phyloP scores from a whole-genome alignment of 1,284 basidiomycete genomes.

The Volvariella surrecta region DNA sequence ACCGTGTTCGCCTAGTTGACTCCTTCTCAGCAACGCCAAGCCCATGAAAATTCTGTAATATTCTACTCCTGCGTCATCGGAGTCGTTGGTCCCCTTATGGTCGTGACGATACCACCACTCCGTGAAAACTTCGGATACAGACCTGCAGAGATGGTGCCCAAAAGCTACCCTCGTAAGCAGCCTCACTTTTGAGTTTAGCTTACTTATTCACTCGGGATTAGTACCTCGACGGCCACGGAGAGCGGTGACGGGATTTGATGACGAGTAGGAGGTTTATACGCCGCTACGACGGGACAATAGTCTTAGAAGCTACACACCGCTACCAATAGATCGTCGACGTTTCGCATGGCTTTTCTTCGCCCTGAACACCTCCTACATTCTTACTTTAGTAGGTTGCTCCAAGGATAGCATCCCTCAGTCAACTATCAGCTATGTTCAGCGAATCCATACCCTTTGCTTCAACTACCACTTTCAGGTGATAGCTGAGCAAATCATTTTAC shows the following conservation, averaged over 20 bases:
- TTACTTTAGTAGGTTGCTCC: too few species aligned
- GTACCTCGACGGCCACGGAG: slow-evolving; percentile 42
- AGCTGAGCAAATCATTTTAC: too few species aligned
- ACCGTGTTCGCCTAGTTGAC: background rate
- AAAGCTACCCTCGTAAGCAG: slow-evolving; percentile 76
- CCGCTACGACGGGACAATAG: background rate
- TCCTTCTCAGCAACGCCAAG: slow-evolving; percentile 51
- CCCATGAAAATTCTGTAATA: slow-evolving; percentile 89
- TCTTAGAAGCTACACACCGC: too few species aligned
- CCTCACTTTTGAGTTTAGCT: too few species aligned
- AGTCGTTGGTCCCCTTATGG: slow-evolving; percentile 67
- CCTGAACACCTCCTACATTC: too few species aligned
- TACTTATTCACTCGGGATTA: slow-evolving; percentile 14
- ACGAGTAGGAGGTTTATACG: slow-evolving; percentile 19
- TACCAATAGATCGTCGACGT: too few species aligned
- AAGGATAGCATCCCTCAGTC: too few species aligned
- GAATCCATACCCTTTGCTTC: too few species aligned
- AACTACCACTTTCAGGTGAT: too few species aligned
- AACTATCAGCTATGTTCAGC: too few species aligned
- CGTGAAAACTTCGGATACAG: slow-evolving; percentile 70
- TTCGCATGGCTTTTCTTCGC: too few species aligned
- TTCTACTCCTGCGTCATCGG: slow-evolving; percentile 85
- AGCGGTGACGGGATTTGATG: slow-evolving; percentile 43
- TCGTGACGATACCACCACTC: slow-evolving; percentile 72
- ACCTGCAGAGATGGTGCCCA: slow-evolving; percentile 69